phyloP scores from a whole-genome alignment of 2,329 filamentous ascomycete genomes.

The Rhynchosporium agropyri region DNA sequence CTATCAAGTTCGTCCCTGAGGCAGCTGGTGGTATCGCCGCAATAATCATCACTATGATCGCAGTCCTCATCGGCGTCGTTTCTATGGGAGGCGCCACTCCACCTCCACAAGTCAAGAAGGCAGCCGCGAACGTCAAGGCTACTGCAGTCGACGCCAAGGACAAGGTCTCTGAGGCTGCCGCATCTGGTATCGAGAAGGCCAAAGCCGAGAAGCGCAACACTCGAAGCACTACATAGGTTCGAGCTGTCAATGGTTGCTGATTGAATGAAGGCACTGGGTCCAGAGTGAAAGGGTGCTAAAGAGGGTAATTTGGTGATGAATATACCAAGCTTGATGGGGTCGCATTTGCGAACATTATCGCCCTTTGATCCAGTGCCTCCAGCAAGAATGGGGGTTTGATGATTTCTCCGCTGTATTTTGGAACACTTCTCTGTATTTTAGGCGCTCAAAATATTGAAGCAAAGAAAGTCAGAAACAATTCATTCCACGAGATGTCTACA shows the following conservation, averaged over 20 bases:
- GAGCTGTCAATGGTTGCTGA: background rate
- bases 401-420: constrained; percentile 22
- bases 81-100: constrained; percentile 66
- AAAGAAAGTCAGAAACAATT: background rate
- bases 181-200: constrained; percentile 69
- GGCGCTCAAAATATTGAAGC: constrained; percentile 34
- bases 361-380: constrained; percentile 20
- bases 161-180: constrained; percentile 64
- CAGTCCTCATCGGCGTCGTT: constrained; percentile 69
- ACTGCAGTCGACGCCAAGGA: constrained; percentile 77
- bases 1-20: constrained; percentile 88
- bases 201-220: constrained; percentile 56
- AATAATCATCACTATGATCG: constrained; percentile 68
- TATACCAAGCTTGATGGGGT: background rate
- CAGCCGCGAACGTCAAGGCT: constrained; percentile 64
- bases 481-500: background rate
- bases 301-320: constrained; percentile 5
- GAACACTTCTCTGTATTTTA: constrained; percentile 34
- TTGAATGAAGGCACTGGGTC: constrained; percentile 5
- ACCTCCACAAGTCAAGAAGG: constrained; percentile 73
- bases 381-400: constrained; percentile 7
- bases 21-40: constrained; percentile 80
- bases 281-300: constrained; percentile 17
- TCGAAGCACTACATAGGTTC: constrained; percentile 38
- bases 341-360: constrained; percentile 26